Conservation (phyloP, 2,329 filamentous ascomycete species). For the Aspergillus pseudotamarii region DNA sequence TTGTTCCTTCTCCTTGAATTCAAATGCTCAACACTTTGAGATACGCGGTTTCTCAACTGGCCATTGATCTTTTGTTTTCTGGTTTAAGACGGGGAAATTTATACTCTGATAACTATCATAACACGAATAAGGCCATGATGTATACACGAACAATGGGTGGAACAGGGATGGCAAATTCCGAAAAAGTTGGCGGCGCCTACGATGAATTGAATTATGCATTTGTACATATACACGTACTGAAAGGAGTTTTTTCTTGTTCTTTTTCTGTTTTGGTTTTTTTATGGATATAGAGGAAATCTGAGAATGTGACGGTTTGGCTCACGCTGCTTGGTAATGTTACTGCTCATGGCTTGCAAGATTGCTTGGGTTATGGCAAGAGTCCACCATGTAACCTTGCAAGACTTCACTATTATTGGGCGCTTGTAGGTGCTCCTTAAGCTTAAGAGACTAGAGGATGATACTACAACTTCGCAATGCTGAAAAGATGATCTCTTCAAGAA, state of each 20-base stretch:
- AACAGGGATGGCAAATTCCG: conserved; percentile 6
- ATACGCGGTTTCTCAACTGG: background rate
- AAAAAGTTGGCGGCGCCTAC: conserved; percentile 13
- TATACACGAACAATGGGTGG: conserved; percentile 15
- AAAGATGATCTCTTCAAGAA: background rate
- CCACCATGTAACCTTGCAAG: background rate
- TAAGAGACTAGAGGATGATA: background rate
- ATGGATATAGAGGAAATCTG: background rate
- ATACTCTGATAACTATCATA: conserved; percentile 3
- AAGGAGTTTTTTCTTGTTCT: conserved; percentile 13
- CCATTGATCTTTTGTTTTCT: conserved; percentile 18
- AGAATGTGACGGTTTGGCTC: background rate
- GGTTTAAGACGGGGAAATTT: conserved; percentile 10
- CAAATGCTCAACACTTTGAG: background rate
- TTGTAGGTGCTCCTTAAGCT: background rate
- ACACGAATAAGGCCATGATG: conserved; percentile 15
- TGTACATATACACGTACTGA: conserved; percentile 14
- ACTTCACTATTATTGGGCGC: background rate
- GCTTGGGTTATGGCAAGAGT: background rate
- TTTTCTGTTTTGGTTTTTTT: conserved; percentile 1
- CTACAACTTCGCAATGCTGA: background rate
- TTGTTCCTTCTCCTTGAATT: background rate
- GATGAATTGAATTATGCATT: conserved; percentile 8
- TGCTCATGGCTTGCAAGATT: background rate
- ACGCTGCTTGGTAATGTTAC: background rate